phyloP scores from a whole-genome alignment of 2,329 filamentous ascomycete species.

The Phyllosticta paracitricarpa region DNA sequence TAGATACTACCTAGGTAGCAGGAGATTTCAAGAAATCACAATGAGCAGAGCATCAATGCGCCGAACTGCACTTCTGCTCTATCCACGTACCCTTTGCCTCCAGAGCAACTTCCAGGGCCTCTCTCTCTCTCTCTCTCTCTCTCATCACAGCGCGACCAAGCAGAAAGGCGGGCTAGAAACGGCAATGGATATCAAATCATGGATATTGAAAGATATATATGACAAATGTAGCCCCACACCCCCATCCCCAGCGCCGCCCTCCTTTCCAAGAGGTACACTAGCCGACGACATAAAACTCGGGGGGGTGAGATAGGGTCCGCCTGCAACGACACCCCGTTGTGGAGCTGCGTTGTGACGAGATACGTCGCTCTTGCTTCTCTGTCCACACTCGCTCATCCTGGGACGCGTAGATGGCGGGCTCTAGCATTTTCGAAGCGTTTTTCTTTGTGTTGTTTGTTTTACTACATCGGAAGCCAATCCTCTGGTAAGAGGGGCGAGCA shows the following conservation, averaged over 20 bases:
- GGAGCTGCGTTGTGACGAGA: neutral
- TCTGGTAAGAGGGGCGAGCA: neutral
- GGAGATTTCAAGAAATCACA: too few species aligned
- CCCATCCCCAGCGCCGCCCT: neutral
- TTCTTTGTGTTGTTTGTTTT: neutral
- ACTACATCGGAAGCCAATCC: neutral
- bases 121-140: too few species aligned
- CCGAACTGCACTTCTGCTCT: too few species aligned
- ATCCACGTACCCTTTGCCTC: too few species aligned
- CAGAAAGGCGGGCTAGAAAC: too few species aligned
- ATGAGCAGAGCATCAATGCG: too few species aligned
- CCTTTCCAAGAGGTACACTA: neutral
- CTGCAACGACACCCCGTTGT: neutral
- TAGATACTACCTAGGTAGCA: too few species aligned
- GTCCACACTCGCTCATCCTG: slow-evolving; percentile 48
- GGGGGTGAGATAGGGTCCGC: neutral
- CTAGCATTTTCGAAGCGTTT: slow-evolving; percentile 43
- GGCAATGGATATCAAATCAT: too few species aligned
- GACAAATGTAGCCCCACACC: neutral
- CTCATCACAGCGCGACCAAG: too few species aligned
- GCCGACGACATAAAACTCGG: neutral
- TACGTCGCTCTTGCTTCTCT: slow-evolving; percentile 41
- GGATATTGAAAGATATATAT: neutral
- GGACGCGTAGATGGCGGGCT: slow-evolving; percentile 42
- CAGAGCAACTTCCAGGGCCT: too few species aligned